phyloP scores from a whole-genome alignment of 1,139 yeast genomes.

The Protomyces arabidopsidicola region DNA sequence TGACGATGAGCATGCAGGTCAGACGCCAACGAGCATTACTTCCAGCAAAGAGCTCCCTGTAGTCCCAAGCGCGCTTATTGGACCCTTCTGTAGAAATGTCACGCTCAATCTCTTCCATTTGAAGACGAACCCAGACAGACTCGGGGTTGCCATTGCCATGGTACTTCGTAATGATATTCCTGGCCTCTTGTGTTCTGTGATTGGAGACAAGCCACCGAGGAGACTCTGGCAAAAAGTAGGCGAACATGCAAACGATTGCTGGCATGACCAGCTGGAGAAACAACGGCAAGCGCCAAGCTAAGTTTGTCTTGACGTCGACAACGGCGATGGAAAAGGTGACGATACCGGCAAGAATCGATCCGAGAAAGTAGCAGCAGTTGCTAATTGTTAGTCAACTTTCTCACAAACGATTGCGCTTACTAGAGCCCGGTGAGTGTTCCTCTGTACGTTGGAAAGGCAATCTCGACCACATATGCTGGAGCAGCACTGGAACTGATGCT shows the following conservation, averaged over 20 bases:
- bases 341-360: slow-evolving; percentile 56
- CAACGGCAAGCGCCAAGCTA: slow-evolving; percentile 36
- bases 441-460: slow-evolving; percentile 46
- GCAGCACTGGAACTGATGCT: slow-evolving; percentile 45
- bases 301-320: slow-evolving; percentile 33
- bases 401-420: too few relatives aligned
- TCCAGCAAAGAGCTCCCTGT: slow-evolving; percentile 43
- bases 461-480: slow-evolving; percentile 45
- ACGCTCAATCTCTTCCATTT: slow-evolving; percentile 35
- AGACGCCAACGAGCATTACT: slow-evolving; percentile 43
- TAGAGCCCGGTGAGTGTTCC: slow-evolving; percentile 47
- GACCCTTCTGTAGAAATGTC: slow-evolving; percentile 33
- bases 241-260: slow-evolving; percentile 37
- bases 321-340: slow-evolving; percentile 43
- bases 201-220: slow-evolving; percentile 68
- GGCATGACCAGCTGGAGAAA: slow-evolving; percentile 44
- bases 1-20: slow-evolving; percentile 40
- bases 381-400: too few relatives aligned
- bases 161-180: slow-evolving; percentile 29
- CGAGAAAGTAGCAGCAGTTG: slow-evolving; percentile 52
- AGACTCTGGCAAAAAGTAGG: slow-evolving; percentile 50
- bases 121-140: slow-evolving; percentile 30
- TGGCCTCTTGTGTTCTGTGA: slow-evolving; percentile 51
- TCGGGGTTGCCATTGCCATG: slow-evolving; percentile 36
- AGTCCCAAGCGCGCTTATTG: slow-evolving; percentile 29